Percentiles rank a stretch among this genome's conserved stretches.
Conservation (phyloP, 352 stramenopile species). For the Halophytophthora polymorphica region DNA sequence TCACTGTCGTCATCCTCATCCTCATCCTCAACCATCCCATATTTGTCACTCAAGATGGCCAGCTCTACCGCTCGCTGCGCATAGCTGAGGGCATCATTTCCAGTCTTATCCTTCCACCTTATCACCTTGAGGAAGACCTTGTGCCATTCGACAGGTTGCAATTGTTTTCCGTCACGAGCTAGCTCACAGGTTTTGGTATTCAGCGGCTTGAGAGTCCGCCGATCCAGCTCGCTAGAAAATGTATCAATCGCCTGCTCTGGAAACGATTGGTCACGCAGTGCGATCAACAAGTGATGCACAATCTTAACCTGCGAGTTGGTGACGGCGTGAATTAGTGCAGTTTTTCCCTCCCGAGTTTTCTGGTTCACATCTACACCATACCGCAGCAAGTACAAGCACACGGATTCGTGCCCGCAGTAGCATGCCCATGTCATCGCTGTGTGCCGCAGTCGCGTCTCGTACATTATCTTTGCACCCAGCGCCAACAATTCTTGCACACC, state of each 20-base stretch:
- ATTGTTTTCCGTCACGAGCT: constrained; percentile 1
- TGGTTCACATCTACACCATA: constrained; percentile 30
- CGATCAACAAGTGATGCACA: constrained; percentile 53
- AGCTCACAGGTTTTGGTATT: constrained; percentile 1
- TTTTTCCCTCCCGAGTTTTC: constrained; percentile 57
- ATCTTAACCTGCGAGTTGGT: constrained; percentile 51
- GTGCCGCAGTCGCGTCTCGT: constrained; percentile 59
- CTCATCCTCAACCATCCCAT: constrained; percentile 19
- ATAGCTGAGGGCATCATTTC: constrained; percentile 32
- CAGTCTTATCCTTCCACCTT: constrained; percentile 23
- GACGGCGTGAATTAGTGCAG: constrained; percentile 62
- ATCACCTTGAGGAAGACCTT: constrained; percentile 44
- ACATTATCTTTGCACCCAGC: constrained; percentile 36
- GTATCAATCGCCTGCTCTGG: constrained; percentile 21
- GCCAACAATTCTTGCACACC: constrained; percentile 39
- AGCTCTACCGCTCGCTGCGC: constrained; percentile 18
- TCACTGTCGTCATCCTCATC: constrained; percentile 17
- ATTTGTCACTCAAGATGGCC: constrained; percentile 12
- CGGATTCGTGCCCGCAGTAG: constrained; percentile 66
- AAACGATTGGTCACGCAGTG: constrained; percentile 37
- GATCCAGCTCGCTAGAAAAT: constrained; percentile 14
- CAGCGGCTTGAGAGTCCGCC: not conserved
- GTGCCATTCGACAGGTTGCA: constrained; percentile 49
- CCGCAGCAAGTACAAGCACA: constrained; percentile 51
- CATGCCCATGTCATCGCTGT: constrained; percentile 74